Evolutionary conservation across 1,284 basidiomycete genomes (phyloP), one percentile per base, ranked within the genome.

Genomic region (Cutaneotrichosporon spelunceum): DNA sequence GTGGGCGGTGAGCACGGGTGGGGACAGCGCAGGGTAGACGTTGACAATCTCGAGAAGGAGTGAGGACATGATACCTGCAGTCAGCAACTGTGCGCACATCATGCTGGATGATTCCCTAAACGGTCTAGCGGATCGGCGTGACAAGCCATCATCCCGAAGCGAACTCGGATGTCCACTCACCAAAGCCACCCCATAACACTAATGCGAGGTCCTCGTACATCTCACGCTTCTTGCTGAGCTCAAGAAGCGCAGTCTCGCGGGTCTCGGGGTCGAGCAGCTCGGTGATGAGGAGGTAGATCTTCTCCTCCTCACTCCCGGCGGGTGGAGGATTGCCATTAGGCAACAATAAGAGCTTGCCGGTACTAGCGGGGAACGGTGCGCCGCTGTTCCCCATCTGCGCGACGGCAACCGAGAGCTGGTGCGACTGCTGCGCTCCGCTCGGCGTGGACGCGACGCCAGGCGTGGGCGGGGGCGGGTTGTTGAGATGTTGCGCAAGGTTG

Each of bases 111-210:
- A 26, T 42, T 42, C 3, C 16, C 14, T 3, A 19, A 19, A 16
- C 16, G 34, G 19, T 27, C 47, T 14, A 14, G 48, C 4, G 9
- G 24, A 47, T 47, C 21, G 44, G 9, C 14, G 19, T 5, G 53
- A 53, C 56, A 42, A 30, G 24, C 27, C 45, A 47, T 45, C 45
- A 44, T 33, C 19, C 39, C 39, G 39, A 42, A 19, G 19, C 19
- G 13, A 42, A 7, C 19, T 21, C 26, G 14, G n/a, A 36, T 24
- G 29, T 44, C 3, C 13, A 11, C 90, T 66, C 68, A 94, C 95
- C 96, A 74, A 98, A 99, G 13, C 94, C 96, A 73, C 99, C 95
- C 96, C 96, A 99, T 6, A 99, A 84, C 14, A 99, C 92, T 33
- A 99, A 84, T 0, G 96, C 96, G 27, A 99, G 86, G 79, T 99